phyloP scores from a whole-genome alignment of 225 moss, liverwort and hornwort species.

The Polytrichum formosum region DNA sequence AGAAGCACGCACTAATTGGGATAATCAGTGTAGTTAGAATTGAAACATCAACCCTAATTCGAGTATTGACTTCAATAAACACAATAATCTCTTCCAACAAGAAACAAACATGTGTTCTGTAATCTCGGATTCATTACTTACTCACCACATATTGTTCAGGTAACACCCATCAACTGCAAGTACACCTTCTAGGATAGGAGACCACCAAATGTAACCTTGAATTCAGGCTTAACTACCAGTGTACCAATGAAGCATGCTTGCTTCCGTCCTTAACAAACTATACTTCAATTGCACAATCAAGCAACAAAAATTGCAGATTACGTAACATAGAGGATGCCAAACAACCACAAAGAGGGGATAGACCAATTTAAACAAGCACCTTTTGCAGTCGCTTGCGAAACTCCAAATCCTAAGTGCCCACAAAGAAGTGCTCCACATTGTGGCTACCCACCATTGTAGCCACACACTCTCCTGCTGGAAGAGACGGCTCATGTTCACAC shows the following conservation, averaged over 20 bases:
- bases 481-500: constrained; percentile 80
- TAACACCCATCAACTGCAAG: neutral
- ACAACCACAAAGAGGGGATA: neutral
- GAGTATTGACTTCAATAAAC: no score
- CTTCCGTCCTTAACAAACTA: no score
- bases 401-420: constrained; percentile 81
- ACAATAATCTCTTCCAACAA: no score
- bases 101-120: no score
- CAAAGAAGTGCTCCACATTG: constrained; percentile 84
- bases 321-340: neutral
- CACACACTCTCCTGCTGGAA: constrained; percentile 72
- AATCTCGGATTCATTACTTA: no score
- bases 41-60: no score
- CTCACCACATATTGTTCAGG: no score
- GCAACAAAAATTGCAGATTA: neutral
- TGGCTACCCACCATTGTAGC: constrained; percentile 63
- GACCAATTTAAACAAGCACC: constrained; percentile 28
- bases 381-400: constrained; percentile 76
- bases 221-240: no score
- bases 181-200: neutral
- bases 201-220: neutral
- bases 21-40: no score
- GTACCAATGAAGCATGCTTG: no score
- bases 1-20: no score
- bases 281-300: neutral